Conservation (phyloP, 2,329 filamentous ascomycete genomes). For the Aureobasidium subglaciale region DNA sequence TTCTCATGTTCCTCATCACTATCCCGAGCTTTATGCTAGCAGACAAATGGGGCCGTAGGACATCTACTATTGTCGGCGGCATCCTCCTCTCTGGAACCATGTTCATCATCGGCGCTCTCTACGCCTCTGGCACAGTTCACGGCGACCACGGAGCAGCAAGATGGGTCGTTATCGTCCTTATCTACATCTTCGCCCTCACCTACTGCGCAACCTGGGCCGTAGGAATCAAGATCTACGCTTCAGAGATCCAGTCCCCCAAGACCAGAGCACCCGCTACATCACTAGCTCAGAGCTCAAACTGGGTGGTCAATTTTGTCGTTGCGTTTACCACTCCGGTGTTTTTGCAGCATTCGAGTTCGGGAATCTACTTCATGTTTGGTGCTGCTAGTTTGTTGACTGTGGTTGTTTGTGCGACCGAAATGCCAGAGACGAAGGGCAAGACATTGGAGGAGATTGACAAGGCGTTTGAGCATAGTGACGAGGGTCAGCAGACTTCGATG, state of each 20-base stretch:
- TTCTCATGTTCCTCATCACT: conserved; percentile 52
- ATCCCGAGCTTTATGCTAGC: conserved; percentile 51
- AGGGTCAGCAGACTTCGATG: background rate
- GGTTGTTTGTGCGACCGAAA: conserved; percentile 5
- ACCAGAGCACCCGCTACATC: conserved; percentile 49
- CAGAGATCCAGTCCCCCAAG: conserved; percentile 50
- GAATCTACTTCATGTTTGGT: conserved; percentile 30
- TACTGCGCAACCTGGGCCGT: conserved; percentile 49
- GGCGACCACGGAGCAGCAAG: conserved; percentile 30
- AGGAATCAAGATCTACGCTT: conserved; percentile 48
- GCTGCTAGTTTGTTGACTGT: conserved; percentile 22
- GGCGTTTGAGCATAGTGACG: conserved; percentile 9
- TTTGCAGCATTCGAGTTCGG: conserved; percentile 33
- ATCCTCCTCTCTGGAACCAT: conserved; percentile 42
- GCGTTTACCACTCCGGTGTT: conserved; percentile 44
- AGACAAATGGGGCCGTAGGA: conserved; percentile 52
- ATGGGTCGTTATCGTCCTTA: conserved; percentile 44
- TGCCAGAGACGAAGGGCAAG: conserved; percentile 17
- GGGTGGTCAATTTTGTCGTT: conserved; percentile 33
- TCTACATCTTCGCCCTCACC: conserved; percentile 43
- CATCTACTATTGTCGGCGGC: conserved; percentile 49
- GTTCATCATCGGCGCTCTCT: conserved; percentile 43
- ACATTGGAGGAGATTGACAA: conserved; percentile 16
- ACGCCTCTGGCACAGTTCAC: conserved; percentile 38
- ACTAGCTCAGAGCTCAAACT: conserved; percentile 47